A percentile compares a stretch with the other conserved stretches of the same genome.
These are phyloP conservation scores for Mycena leptocephala DNA, from an alignment of 768 basidiomycete genomes.

Conservation along the genomic window DNA sequence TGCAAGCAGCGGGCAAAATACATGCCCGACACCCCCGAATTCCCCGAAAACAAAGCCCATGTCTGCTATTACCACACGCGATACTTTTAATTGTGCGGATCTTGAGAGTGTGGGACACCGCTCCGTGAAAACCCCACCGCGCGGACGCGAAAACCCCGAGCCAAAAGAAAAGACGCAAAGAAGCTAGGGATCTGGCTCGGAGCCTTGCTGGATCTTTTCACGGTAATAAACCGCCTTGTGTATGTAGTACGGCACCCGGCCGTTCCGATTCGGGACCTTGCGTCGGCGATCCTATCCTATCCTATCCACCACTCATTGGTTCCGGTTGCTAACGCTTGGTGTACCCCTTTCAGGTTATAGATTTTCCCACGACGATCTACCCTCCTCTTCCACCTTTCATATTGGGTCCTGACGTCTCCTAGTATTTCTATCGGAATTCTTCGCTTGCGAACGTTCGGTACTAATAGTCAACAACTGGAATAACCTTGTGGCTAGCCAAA, in stretches of 20 bases:
- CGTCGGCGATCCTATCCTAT: no score
- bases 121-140: not conserved
- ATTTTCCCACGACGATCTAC: not conserved
- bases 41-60: no score
- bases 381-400: not conserved
- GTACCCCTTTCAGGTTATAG: not conserved
- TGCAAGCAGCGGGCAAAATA: no score
- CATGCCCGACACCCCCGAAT: no score
- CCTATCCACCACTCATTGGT: not conserved
- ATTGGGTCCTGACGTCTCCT: not conserved
- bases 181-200: not conserved
- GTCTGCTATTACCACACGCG: not conserved
- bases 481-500: no score
- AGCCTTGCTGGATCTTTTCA: not conserved
- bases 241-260: no score
- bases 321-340: not conserved
- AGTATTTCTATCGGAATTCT: not conserved
- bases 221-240: no score
- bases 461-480: no score
- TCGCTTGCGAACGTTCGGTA: not conserved
- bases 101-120: not conserved
- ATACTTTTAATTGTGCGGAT: not conserved
- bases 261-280: no score
- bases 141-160: not conserved
- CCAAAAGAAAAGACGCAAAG: not conserved